Evolutionary conservation across 208 protist genomes (phyloP).

Genomic region (Leptomonas seymouri): DNA sequence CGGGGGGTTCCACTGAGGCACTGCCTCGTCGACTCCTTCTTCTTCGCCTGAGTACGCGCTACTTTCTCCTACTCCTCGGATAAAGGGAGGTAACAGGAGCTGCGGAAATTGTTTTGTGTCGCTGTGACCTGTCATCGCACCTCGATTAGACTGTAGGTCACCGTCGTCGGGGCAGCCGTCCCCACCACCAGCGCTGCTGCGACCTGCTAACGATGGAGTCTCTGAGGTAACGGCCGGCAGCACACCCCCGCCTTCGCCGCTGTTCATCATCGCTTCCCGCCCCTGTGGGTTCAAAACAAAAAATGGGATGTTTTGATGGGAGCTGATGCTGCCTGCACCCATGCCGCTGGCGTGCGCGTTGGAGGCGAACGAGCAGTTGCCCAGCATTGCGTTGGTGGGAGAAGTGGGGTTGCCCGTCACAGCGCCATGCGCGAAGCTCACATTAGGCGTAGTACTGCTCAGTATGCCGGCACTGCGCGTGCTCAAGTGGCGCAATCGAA

Average conservation of each 20-base stretch:
- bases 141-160: slow-evolving; percentile 5
- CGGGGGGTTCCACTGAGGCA: slow-evolving; percentile 29
- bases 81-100: background rate
- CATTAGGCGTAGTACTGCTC: slow-evolving; percentile 18
- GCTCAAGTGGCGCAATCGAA: background rate
- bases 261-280: slow-evolving; percentile 1
- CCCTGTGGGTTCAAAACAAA: slow-evolving; percentile 10
- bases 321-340: background rate
- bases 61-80: background rate
- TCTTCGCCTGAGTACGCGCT: background rate
- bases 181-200: slow-evolving; percentile 12
- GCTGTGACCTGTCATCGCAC: background rate
- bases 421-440: slow-evolving; percentile 20
- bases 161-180: slow-evolving; percentile 19
- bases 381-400: background rate
- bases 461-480: slow-evolving; percentile 5
- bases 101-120: slow-evolving; percentile 1
- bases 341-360: background rate
- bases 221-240: slow-evolving; percentile 1
- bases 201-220: slow-evolving; percentile 5
- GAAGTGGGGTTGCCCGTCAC: background rate
- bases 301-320: slow-evolving; percentile 2
- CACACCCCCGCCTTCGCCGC: background rate
- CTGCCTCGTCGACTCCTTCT: background rate
- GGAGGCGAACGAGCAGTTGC: slow-evolving; percentile 24